These are phyloP conservation scores for Pyronema domesticum DNA, from an alignment of 495 filamentous ascomycete species.

Conservation along the genomic window DNA sequence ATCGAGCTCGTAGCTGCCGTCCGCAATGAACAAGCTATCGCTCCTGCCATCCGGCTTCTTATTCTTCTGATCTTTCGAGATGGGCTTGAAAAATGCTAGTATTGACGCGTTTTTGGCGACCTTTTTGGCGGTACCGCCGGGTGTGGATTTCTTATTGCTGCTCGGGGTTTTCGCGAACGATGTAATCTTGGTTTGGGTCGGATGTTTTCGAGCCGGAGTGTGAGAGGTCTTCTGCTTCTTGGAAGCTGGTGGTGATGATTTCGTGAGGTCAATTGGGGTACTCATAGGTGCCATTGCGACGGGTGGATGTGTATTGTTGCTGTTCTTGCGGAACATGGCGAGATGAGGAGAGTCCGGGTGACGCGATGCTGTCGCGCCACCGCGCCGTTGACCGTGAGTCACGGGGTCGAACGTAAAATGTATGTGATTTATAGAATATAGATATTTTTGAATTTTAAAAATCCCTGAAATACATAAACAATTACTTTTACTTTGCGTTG, in stretches of 20 bases:
- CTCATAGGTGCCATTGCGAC: too few relatives aligned
- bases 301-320: too few relatives aligned
- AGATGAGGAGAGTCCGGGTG: too few relatives aligned
- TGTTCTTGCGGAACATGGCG: neutral
- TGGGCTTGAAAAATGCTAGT: constrained; percentile 19
- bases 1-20: constrained; percentile 20
- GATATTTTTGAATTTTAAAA: too few relatives aligned
- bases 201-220: constrained; percentile 7
- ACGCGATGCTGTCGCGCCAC: too few relatives aligned
- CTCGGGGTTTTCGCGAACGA: constrained; percentile 3
- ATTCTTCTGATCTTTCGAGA: neutral
- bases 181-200: constrained; percentile 15
- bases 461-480: too few relatives aligned
- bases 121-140: constrained; percentile 3
- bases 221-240: constrained; percentile 16
- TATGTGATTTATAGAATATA: too few relatives aligned
- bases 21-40: constrained; percentile 13
- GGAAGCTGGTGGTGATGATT: constrained; percentile 11
- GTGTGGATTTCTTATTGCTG: constrained; percentile 5
- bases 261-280: too few relatives aligned
- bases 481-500: too few relatives aligned
- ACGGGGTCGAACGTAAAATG: neutral
- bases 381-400: too few relatives aligned
- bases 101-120: constrained; percentile 14
- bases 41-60: constrained; percentile 3